Evolutionary conservation across 2,329 filamentous ascomycete genomes (phyloP).

Genomic region (Paraphoma chrysanthemicola): DNA sequence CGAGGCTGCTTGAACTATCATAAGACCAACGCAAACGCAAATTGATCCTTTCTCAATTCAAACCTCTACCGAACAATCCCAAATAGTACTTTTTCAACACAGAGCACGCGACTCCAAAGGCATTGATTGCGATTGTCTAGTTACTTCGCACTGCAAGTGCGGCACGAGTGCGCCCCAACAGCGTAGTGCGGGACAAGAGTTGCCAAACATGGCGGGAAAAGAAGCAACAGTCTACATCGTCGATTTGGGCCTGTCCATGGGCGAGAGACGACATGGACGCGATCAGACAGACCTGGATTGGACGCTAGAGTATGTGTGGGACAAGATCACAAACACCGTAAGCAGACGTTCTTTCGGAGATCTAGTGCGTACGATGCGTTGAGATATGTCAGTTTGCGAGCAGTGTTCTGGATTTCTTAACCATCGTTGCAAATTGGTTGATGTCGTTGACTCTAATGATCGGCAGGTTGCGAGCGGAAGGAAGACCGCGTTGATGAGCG

Average conservation of each 20-base stretch:
- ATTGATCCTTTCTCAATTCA: neutral
- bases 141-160: too few relatives aligned
- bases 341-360: constrained; percentile 44
- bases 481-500: constrained; percentile 77
- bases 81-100: too few relatives aligned
- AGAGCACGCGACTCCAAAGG: too few relatives aligned
- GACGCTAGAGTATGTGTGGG: constrained; percentile 92
- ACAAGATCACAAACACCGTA: constrained; percentile 82
- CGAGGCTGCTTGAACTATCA: constrained; percentile 18
- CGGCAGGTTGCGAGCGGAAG: constrained; percentile 67
- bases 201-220: constrained; percentile 79
- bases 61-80: neutral
- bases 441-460: too few relatives aligned
- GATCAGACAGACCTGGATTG: constrained; percentile 84
- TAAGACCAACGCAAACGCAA: neutral
- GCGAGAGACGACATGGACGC: constrained; percentile 72
- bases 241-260: constrained; percentile 89
- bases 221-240: constrained; percentile 92
- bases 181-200: neutral
- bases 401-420: too few relatives aligned
- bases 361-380: constrained; percentile 19
- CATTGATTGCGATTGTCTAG: too few relatives aligned
- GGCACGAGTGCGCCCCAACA: neutral
- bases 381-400: neutral
- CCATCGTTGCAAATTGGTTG: too few relatives aligned